phyloP scores from a whole-genome alignment of 1,284 basidiomycete genomes.

The Leccinum pachyderme region DNA sequence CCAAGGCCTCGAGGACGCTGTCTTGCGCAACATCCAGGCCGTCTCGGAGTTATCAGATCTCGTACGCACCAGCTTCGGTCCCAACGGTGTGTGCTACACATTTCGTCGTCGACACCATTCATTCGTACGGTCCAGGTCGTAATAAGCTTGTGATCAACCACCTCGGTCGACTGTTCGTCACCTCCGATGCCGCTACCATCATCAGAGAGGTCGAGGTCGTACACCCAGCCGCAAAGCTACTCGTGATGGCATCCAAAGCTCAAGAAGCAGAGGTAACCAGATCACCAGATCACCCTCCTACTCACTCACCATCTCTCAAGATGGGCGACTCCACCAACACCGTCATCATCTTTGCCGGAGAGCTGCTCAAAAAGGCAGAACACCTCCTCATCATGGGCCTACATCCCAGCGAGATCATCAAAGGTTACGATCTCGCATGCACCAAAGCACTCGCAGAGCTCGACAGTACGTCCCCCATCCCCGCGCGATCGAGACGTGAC shows the following conservation, averaged over 20 bases:
- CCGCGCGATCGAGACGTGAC: neutral
- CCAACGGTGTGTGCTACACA: constrained; percentile 69
- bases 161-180: constrained; percentile 93
- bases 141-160: constrained; percentile 98
- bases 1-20: constrained; percentile 90
- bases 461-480: constrained; percentile 65
- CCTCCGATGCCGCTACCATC: constrained; percentile 98
- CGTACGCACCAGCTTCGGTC: constrained; percentile 94
- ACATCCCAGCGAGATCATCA: constrained; percentile 92
- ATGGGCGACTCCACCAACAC: constrained; percentile 98
- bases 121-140: constrained; percentile 54
- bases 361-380: constrained; percentile 94
- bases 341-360: constrained; percentile 94
- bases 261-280: constrained; percentile 87
- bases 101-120: neutral
- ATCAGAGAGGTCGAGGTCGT: constrained; percentile 98
- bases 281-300: neutral
- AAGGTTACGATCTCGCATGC: constrained; percentile 95
- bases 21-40: constrained; percentile 93
- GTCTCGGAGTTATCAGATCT: constrained; percentile 93
- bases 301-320: constrained; percentile 35
- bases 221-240: constrained; percentile 94
- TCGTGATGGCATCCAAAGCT: constrained; percentile 97
- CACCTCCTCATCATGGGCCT: constrained; percentile 93
- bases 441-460: constrained; percentile 85